Conservation (phyloP, 1,139 yeast species). For the Taiozyma sp. region DNA sequence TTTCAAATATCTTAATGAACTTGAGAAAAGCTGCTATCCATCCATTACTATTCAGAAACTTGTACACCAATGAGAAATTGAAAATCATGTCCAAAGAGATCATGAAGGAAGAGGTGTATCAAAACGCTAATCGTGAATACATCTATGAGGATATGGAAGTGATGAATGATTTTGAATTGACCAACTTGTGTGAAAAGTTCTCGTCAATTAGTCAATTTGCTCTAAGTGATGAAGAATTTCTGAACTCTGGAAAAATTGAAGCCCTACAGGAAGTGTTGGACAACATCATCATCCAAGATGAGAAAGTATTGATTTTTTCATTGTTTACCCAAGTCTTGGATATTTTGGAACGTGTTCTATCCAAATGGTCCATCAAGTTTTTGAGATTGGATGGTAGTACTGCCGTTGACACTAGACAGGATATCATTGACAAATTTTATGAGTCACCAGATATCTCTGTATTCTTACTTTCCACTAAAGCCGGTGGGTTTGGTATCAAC, state of each 20-base stretch:
- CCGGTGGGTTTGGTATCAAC: slow-evolving; percentile 98
- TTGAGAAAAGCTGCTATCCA: slow-evolving; percentile 74
- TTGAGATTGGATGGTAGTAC: slow-evolving; percentile 92
- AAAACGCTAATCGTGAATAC: slow-evolving; percentile 65
- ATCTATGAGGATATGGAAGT: slow-evolving; percentile 92
- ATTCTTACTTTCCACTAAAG: slow-evolving; percentile 86
- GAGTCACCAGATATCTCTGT: slow-evolving; percentile 81
- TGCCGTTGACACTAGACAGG: slow-evolving; percentile 89
- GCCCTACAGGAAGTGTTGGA: slow-evolving; percentile 57
- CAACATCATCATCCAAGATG: slow-evolving; percentile 48
- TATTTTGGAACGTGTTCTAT: slow-evolving; percentile 73
- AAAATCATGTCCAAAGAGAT: slow-evolving; percentile 70
- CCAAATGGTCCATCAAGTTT: slow-evolving; percentile 64
- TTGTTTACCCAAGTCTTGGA: slow-evolving; percentile 91
- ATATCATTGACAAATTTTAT: slow-evolving; percentile 82
- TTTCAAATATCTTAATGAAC: slow-evolving; percentile 58
- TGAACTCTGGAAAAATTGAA: slow-evolving; percentile 74
- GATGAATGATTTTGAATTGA: slow-evolving; percentile 91
- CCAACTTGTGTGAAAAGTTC: slow-evolving; percentile 67
- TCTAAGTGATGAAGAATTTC: slow-evolving; percentile 54
- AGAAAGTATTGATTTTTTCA: slow-evolving; percentile 80
- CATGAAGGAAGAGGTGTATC: slow-evolving; percentile 76
- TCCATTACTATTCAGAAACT: slow-evolving; percentile 62
- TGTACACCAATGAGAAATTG: slow-evolving; percentile 52
- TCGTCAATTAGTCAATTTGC: slow-evolving; percentile 58